phyloP scores from a whole-genome alignment of 768 basidiomycete species.

The Mrakia gelida region DNA sequence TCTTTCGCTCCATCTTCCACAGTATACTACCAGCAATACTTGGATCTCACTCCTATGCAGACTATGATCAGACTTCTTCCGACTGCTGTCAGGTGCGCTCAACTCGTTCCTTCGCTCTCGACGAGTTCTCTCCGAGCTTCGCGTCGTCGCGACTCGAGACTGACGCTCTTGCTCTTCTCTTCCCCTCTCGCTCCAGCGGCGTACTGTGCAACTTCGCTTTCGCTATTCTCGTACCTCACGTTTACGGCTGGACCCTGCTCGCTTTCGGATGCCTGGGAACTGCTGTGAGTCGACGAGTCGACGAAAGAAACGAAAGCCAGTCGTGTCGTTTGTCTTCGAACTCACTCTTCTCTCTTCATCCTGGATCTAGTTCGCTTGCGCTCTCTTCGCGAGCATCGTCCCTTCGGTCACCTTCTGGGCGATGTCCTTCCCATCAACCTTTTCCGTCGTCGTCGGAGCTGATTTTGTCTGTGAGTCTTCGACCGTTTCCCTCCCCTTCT shows the following conservation, averaged over 20 bases:
- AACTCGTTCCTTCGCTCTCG: neutral
- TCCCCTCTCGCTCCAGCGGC: neutral
- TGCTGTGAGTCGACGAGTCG: neutral
- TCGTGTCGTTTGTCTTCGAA: neutral
- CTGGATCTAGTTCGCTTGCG: neutral
- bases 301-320: too few relatives aligned
- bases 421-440: neutral
- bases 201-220: slow-evolving; percentile 13
- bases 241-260: slow-evolving; percentile 7
- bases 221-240: neutral
- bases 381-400: slow-evolving; percentile 10
- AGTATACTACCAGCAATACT: slow-evolving; percentile 16
- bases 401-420: slow-evolving; percentile 11
- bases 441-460: slow-evolving; percentile 18
- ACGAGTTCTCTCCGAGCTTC: too few relatives aligned
- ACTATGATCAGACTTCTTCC: slow-evolving; percentile 36
- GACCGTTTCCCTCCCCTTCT: neutral
- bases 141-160: neutral
- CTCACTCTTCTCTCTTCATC: neutral
- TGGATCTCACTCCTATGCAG: slow-evolving; percentile 5
- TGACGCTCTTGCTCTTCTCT: neutral
- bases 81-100: slow-evolving; percentile 14
- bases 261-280: neutral
- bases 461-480: neutral
- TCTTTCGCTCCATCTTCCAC: slow-evolving; percentile 18